phyloP scores from a whole-genome alignment of 139 green algal species.

The Chlorella sp. region DNA sequence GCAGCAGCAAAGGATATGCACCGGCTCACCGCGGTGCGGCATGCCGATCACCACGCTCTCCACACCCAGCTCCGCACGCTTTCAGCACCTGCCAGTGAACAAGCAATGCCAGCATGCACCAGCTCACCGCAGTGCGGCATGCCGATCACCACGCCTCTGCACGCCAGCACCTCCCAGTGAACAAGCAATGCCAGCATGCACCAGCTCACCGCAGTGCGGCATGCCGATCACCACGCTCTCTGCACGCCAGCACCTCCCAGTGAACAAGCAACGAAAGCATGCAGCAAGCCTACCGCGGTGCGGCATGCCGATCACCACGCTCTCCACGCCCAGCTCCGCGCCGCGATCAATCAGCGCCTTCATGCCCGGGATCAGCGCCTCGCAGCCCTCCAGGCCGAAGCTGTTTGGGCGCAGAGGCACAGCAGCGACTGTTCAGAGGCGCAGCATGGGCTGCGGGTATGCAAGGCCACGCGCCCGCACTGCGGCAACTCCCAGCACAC shows the following conservation, averaged over 20 bases:
- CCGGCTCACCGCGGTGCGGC: conserved; percentile 57
- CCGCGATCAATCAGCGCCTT: conserved; percentile 93
- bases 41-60: conserved; percentile 92
- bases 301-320: conserved; percentile 92
- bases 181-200: no score
- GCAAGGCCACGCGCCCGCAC: no score
- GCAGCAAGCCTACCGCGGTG: conserved; percentile 67
- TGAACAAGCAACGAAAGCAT: no score
- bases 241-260: background rate
- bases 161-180: no score
- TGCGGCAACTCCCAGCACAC: no score
- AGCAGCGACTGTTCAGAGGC: background rate
- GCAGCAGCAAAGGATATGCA: no score
- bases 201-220: conserved; percentile 58
- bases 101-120: no score
- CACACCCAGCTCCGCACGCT: conserved; percentile 44
- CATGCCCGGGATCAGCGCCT: conserved; percentile 96
- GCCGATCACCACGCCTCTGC: conserved; percentile 87
- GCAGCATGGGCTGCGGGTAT: background rate
- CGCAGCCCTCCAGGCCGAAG: conserved; percentile 92
- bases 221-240: conserved; percentile 91
- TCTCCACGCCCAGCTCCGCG: conserved; percentile 88
- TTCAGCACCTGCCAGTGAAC: no score
- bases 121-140: conserved; percentile 72
- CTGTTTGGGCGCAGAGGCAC: background rate